Base-by-base conservation (phyloP, 768 basidiomycete species). In the Zangia roseola region DNA sequence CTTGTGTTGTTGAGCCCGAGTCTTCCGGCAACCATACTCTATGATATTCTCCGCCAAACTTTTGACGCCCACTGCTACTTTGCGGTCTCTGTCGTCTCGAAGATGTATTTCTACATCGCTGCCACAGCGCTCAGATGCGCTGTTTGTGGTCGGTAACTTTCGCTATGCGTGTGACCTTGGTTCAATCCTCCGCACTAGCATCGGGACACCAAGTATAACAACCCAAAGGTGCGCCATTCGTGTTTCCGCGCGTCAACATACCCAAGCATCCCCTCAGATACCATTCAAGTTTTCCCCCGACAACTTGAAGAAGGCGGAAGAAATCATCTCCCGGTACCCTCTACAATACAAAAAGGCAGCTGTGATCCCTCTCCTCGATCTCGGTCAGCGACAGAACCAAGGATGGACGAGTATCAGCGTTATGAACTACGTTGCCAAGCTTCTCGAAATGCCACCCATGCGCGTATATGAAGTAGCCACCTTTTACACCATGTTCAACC, bases 401-500 rank as follows among this genome's bases (percentile, higher is more conserved):
- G 92, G 91, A 59, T 99, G 92, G 91, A 97, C 95, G 21, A 93
- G 89, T 67, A 95, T 99, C 57, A 92, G 89, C 61, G 94, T 95
- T 53, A 99, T 99, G 97, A 97, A 99, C 74, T 91, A 94, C 60
- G 88, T 99, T 46, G 97, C 97, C 1, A 88, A 90, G 56, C 75
- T 95, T 26, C 79, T 98, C 25, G 92, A 88, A 61, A 88, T 99
- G 82, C 91, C 89, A 10, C 91, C 91, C 44, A 98, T 99, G 97
- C 88, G 97, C 10, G 97, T 97, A 2, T 99, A 99, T 68, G 97
- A 99, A 71, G 97, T 99, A 43, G 95, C 95, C 16, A 94, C 93
- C 13, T 99, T 99, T 74, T 99, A 99, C 71, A 99, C 97, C 59
- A 98, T 99, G 95, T 98, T 97, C 80, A 99, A 97, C 76, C 82